Conservation (phyloP, 495 filamentous ascomycete species). For the Aspergillus kassunensis region DNA sequence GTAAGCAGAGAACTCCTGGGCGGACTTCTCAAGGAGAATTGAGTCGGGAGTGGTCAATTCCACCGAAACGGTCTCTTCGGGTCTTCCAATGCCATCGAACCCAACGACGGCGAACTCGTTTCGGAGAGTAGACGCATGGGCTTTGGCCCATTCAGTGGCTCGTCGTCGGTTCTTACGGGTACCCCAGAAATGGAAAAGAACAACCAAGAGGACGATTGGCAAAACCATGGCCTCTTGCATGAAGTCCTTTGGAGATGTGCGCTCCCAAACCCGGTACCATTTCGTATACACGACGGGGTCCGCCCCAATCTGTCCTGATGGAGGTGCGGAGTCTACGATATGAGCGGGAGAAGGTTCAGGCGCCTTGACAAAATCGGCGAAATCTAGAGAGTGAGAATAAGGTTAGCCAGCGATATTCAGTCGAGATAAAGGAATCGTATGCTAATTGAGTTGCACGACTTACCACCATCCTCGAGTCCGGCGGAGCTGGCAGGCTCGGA, state of each 20-base stretch:
- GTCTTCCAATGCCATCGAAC: slow-evolving; percentile 51
- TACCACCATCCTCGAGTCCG: slow-evolving; percentile 62
- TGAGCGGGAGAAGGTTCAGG: slow-evolving; percentile 59
- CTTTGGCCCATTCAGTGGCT: slow-evolving; percentile 74
- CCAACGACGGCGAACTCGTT: slow-evolving; percentile 89
- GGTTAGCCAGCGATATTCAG: slow-evolving; percentile 9
- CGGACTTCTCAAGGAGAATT: slow-evolving; percentile 74
- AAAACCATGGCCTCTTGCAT: slow-evolving; percentile 80
- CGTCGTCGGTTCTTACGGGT: slow-evolving; percentile 72
- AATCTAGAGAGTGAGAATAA: slow-evolving; percentile 47
- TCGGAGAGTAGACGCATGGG: slow-evolving; percentile 65
- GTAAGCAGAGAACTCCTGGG: slow-evolving; percentile 81
- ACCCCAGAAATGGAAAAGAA: slow-evolving; percentile 80
- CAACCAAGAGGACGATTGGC: slow-evolving; percentile 64
- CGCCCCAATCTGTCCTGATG: slow-evolving; percentile 43
- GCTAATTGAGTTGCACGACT: slow-evolving; percentile 24
- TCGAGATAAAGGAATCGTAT: background rate
- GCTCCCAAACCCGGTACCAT: slow-evolving; percentile 97
- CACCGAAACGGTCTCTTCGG: slow-evolving; percentile 32
- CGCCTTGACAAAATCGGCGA: slow-evolving; percentile 72
- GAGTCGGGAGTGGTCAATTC: slow-evolving; percentile 50
- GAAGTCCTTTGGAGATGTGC: slow-evolving; percentile 75
- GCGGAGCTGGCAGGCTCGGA: slow-evolving; percentile 50
- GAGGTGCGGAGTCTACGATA: slow-evolving; percentile 39
- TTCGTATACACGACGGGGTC: slow-evolving; percentile 67